Percentiles rank a stretch among this genome's conserved stretches.
These are phyloP conservation scores for Euphorbia celastroides DNA, from an alignment of 441 rosid genomes.

Conservation along the genomic window DNA sequence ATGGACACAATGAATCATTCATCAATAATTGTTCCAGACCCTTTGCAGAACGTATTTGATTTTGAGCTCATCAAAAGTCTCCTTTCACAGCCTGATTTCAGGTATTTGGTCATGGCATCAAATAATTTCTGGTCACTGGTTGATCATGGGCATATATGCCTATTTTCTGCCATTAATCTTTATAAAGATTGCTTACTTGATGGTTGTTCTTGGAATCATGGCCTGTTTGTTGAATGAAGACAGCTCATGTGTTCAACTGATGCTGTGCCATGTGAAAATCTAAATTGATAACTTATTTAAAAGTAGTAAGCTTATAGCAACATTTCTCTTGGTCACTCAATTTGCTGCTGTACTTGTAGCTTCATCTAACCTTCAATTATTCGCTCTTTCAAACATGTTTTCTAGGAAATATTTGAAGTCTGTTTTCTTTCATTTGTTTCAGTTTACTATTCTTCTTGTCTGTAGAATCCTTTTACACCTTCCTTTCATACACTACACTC, in stretches of 20 bases:
- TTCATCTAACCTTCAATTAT: too few relatives aligned
- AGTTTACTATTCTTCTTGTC: not conserved
- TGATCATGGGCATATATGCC: not conserved
- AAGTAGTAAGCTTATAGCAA: not conserved
- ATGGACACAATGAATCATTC: conserved; percentile 17
- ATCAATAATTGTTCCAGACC: conserved; percentile 21
- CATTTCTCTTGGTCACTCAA: not conserved
- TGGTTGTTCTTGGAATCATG: not conserved
- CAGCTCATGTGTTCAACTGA: not conserved
- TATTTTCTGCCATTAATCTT: not conserved
- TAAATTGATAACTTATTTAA: not conserved
- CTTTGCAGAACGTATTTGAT: conserved; percentile 80
- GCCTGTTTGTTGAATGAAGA: not conserved
- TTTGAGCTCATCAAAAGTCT: conserved; percentile 77
- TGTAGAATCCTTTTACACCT: not conserved
- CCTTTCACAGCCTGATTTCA: conserved; percentile 65
- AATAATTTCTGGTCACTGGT: not conserved
- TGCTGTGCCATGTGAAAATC: conserved; percentile 2
- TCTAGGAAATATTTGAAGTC: not conserved
- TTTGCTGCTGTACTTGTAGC: too few relatives aligned
- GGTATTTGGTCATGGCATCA: conserved; percentile 36
- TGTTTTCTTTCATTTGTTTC: not conserved
- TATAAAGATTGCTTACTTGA: not conserved
- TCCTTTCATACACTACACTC: not conserved
- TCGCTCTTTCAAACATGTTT: not conserved